These are phyloP conservation scores for Wallemia ichthyophaga DNA, from an alignment of 1,284 basidiomycete genomes.

Conservation along the genomic window DNA sequence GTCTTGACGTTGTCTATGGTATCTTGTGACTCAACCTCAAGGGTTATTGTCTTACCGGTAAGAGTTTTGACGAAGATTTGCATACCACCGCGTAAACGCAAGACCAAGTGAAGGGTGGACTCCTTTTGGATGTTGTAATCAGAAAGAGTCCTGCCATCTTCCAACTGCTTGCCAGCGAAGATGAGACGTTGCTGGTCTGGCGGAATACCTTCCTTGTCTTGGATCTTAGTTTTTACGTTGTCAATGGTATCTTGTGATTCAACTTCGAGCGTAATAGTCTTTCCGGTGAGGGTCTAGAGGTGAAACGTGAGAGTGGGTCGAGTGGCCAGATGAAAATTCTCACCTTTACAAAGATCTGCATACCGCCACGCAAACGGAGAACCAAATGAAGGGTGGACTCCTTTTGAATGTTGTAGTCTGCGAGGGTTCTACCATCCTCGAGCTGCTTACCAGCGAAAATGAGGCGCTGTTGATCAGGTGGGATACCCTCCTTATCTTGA, in stretches of 20 bases:
- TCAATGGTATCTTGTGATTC: too few relatives aligned
- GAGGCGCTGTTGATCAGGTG: constrained; percentile 19
- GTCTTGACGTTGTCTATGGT: constrained; percentile 95
- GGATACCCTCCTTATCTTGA: constrained; percentile 36
- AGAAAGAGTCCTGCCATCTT: constrained; percentile 38
- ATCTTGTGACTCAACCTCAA: constrained; percentile 30
- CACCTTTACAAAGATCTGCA: constrained; percentile 24
- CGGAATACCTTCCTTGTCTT: too few relatives aligned
- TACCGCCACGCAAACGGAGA: constrained; percentile 16
- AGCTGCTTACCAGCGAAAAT: constrained; percentile 26
- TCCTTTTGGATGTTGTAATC: constrained; percentile 26
- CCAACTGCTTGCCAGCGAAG: constrained; percentile 26
- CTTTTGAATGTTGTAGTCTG: constrained; percentile 27
- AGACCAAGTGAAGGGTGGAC: constrained; percentile 19
- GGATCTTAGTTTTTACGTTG: too few relatives aligned
- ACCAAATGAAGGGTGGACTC: constrained; percentile 19
- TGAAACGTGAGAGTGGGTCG: constrained; percentile 1
- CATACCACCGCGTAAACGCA: constrained; percentile 17
- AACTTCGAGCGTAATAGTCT: constrained; percentile 12
- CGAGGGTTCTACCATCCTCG: constrained; percentile 38
- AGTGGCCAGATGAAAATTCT: background rate
- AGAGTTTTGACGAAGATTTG: constrained; percentile 17
- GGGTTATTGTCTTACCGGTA: constrained; percentile 24
- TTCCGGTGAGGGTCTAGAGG: constrained; percentile 18
- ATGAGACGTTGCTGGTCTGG: too few relatives aligned